phyloP scores from a whole-genome alignment of 2,329 filamentous ascomycete genomes.

The Ilyonectria destructans region DNA sequence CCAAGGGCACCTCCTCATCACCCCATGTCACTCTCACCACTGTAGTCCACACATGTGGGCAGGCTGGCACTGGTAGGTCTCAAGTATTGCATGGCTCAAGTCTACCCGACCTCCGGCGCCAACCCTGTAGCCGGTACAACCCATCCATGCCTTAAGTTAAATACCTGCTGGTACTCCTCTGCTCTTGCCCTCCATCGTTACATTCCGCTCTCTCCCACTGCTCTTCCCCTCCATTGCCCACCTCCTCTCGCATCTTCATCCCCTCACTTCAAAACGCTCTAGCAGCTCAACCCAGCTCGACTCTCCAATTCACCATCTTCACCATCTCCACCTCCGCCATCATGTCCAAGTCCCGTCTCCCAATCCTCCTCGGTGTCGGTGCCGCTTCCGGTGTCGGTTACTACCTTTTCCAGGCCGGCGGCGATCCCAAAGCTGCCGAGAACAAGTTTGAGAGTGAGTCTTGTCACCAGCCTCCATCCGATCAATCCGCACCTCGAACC shows the following conservation, averaged over 20 bases:
- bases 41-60: not conserved
- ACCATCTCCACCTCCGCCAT: conserved; percentile 18
- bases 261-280: conserved; percentile 5
- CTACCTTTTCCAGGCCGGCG: conserved; percentile 92
- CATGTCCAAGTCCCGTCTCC: conserved; percentile 63
- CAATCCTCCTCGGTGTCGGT: conserved; percentile 71
- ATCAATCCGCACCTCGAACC: not conserved
- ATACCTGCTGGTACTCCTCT: conserved; percentile 29
- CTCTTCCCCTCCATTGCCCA: conserved; percentile 8
- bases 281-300: not conserved
- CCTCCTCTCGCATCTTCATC: conserved; percentile 2
- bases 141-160: conserved; percentile 22
- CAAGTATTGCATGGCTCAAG: conserved; percentile 6
- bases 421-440: conserved; percentile 85
- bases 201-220: conserved; percentile 19
- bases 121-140: conserved; percentile 25
- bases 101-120: conserved; percentile 13
- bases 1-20: not conserved
- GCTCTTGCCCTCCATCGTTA: conserved; percentile 12
- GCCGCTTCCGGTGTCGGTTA: conserved; percentile 83
- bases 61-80: conserved; percentile 7
- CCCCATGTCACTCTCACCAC: conserved; percentile 16
- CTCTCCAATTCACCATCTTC: conserved; percentile 1
- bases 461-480: not conserved
- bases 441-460: conserved; percentile 86